Evolutionary conservation across 768 basidiomycete genomes (phyloP).

Genomic region (Suillus decipiens): DNA sequence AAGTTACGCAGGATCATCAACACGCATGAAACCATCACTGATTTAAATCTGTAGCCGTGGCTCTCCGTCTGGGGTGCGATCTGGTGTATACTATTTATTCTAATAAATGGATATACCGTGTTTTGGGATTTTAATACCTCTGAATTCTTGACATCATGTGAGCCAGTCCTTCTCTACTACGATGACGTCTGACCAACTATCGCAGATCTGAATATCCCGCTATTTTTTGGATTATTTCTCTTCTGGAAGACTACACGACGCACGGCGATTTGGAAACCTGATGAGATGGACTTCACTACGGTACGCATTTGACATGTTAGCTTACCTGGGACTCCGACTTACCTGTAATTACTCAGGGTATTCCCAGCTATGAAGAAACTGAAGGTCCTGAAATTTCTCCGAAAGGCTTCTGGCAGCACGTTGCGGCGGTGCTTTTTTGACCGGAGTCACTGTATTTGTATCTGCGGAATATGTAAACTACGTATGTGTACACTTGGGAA

Average conservation of each 20-base stretch:
- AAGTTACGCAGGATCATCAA: constrained; percentile 32
- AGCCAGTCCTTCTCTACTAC: constrained; percentile 17
- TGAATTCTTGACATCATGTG: constrained; percentile 51
- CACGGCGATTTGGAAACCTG: constrained; percentile 46
- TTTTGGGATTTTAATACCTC: constrained; percentile 63
- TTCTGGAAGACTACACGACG: constrained; percentile 24
- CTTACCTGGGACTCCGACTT: background rate
- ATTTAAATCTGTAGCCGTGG: constrained; percentile 41
- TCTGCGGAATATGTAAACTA: background rate
- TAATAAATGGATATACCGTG: constrained; percentile 55
- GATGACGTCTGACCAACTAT: background rate
- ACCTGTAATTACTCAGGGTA: constrained; percentile 43
- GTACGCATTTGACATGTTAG: constrained; percentile 33
- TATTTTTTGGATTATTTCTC: constrained; percentile 22
- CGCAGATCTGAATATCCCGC: constrained; percentile 35
- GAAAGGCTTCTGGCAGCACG: constrained; percentile 48
- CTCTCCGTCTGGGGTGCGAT: constrained; percentile 68
- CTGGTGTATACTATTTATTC: constrained; percentile 61
- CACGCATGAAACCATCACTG: constrained; percentile 21
- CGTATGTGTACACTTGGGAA: too few relatives aligned
- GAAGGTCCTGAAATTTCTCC: constrained; percentile 55
- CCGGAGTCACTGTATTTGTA: too few relatives aligned
- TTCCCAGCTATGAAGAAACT: constrained; percentile 68
- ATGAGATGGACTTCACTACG: constrained; percentile 75
- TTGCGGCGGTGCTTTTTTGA: constrained; percentile 55